phyloP scores from a whole-genome alignment of 129 eudicot species.

The Flaveria robusta region DNA sequence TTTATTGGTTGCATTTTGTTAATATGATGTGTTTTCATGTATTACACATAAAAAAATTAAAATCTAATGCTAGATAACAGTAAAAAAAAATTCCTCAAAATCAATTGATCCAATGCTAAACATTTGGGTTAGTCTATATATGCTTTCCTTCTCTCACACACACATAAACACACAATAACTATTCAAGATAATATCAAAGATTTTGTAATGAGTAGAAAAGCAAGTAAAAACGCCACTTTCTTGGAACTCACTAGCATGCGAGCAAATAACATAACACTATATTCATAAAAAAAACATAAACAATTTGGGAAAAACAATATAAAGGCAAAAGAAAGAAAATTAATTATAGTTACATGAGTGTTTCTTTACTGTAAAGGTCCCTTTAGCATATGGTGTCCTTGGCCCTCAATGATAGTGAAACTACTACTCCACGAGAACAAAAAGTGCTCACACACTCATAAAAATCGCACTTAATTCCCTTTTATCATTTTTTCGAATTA shows the following conservation, averaged over 20 bases:
- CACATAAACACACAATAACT: conserved; percentile 1
- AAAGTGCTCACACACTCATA: conserved; percentile 28
- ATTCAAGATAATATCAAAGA: conserved; percentile 24
- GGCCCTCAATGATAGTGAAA: conserved; percentile 47
- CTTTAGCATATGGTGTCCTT: conserved; percentile 46
- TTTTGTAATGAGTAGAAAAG: conserved; percentile 37
- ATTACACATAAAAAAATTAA: too few relatives aligned
- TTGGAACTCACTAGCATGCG: conserved; percentile 90
- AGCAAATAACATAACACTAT: conserved; percentile 32
- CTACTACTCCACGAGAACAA: conserved; percentile 37
- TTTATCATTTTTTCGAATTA: conserved; percentile 10
- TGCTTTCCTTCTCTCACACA: background rate
- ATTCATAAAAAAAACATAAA: conserved; percentile 24
- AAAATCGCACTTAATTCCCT: conserved; percentile 22
- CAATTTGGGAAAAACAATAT: conserved; percentile 3
- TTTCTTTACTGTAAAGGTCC: conserved; percentile 44
- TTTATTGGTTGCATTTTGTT: too few relatives aligned
- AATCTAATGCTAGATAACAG: too few relatives aligned
- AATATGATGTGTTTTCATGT: too few relatives aligned
- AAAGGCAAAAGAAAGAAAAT: conserved; percentile 24
- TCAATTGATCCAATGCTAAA: too few relatives aligned
- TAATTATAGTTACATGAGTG: conserved; percentile 35
- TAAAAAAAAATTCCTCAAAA: too few relatives aligned
- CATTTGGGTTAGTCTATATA: too few relatives aligned
- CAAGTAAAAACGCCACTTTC: conserved; percentile 55